Percentiles rank a stretch among this genome's conserved stretches.
Conservation (phyloP, 495 filamentous ascomycete genomes). For the Tuber brumale region DNA sequence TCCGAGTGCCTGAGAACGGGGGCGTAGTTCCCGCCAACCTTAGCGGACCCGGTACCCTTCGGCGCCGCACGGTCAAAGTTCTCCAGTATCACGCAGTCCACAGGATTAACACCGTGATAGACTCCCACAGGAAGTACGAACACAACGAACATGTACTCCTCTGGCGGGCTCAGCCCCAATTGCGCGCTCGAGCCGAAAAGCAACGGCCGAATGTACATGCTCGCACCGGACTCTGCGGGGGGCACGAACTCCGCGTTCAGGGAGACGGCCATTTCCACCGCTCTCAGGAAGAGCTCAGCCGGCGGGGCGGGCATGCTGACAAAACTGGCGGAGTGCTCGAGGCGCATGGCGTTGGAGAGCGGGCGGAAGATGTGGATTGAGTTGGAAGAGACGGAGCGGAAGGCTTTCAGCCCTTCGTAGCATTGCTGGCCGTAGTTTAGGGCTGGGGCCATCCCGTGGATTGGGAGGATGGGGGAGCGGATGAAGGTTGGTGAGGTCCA, state of each 20-base stretch:
- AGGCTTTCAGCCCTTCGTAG: conserved; percentile 89
- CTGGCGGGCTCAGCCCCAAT: conserved; percentile 70
- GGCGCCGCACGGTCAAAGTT: conserved; percentile 70
- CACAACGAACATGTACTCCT: conserved; percentile 82
- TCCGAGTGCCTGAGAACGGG: conserved; percentile 76
- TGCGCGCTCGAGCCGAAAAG: conserved; percentile 79
- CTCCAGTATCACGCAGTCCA: conserved; percentile 71
- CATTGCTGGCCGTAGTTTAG: conserved; percentile 90
- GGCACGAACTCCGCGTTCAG: conserved; percentile 85
- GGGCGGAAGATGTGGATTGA: conserved; percentile 76
- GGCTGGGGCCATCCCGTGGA: conserved; percentile 85
- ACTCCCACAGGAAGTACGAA: conserved; percentile 81
- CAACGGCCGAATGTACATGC: conserved; percentile 82
- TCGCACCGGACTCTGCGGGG: conserved; percentile 71
- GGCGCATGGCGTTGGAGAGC: conserved; percentile 67
- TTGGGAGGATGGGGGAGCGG: conserved; percentile 64
- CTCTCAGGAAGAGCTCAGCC: conserved; percentile 61
- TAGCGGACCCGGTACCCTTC: conserved; percentile 65
- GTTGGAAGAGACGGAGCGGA: conserved; percentile 59
- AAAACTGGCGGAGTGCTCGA: conserved; percentile 68
- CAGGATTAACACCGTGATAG: conserved; percentile 77
- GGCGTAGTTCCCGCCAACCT: conserved; percentile 76
- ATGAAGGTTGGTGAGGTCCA: conserved; percentile 73
- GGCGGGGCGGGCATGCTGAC: conserved; percentile 74
- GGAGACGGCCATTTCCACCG: conserved; percentile 70